A percentile compares a stretch with the other conserved stretches of the same genome.
Evolutionary conservation across 1,284 basidiomycete genomes (phyloP).

Genomic region (Sphaerobolus stellatus): DNA sequence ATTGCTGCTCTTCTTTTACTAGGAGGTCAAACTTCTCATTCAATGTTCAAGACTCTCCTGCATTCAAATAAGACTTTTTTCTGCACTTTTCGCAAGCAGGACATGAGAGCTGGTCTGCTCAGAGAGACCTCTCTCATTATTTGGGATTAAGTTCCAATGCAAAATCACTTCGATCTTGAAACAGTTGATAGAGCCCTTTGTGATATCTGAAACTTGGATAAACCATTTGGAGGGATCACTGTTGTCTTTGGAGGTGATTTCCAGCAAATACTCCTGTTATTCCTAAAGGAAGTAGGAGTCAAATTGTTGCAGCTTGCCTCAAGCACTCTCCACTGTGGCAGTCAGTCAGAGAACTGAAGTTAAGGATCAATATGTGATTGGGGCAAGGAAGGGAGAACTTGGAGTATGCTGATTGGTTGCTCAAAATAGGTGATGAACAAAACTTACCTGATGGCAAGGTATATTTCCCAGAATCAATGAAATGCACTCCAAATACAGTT

Average conservation of each 20-base stretch:
- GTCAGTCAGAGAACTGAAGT: constrained; percentile 21
- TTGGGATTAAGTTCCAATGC: constrained; percentile 41
- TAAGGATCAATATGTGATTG: constrained; percentile 31
- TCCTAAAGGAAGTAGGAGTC: constrained; percentile 24
- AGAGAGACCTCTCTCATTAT: constrained; percentile 31
- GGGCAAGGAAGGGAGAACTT: constrained; percentile 19
- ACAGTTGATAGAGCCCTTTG: constrained; percentile 34
- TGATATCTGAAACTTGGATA: constrained; percentile 28
- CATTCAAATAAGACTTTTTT: constrained; percentile 26
- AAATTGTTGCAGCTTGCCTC: constrained; percentile 31
- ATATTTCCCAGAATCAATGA: no score
- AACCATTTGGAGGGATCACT: constrained; percentile 42
- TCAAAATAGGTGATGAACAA: constrained; percentile 31
- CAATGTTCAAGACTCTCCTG: constrained; percentile 44
- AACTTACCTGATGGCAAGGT: constrained; percentile 15
- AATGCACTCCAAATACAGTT: no score
- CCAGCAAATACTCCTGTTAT: constrained; percentile 43
- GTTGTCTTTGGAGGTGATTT: constrained; percentile 46
- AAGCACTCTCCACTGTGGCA: constrained; percentile 30
- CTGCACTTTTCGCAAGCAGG: constrained; percentile 32
- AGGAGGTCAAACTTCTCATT: constrained; percentile 45
- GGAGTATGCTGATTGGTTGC: constrained; percentile 32
- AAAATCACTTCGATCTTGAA: constrained; percentile 30
- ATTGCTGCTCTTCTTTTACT: constrained; percentile 42
- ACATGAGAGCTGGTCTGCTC: constrained; percentile 28